phyloP scores from a whole-genome alignment of 805 yeast species.

The Schwanniomyces yamadae region DNA sequence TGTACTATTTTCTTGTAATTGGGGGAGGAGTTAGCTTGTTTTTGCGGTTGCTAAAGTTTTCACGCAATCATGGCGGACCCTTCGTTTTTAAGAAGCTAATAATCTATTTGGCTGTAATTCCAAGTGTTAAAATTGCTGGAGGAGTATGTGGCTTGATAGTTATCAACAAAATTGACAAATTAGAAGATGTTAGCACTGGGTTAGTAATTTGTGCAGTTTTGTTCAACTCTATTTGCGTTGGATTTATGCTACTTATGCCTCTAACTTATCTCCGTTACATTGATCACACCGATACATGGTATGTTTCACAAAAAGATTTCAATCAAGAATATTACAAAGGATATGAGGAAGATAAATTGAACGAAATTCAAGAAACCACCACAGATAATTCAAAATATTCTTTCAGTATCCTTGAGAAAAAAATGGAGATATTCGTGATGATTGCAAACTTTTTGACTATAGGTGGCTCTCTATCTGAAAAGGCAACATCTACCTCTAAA shows the following conservation, averaged over 20 bases:
- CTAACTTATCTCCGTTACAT: not conserved
- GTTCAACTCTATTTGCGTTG: not conserved
- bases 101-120: not conserved
- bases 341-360: not conserved
- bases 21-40: not conserved
- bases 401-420: not conserved
- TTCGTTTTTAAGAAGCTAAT: not conserved
- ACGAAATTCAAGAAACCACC: not conserved
- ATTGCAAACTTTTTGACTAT: not conserved
- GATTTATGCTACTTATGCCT: not conserved
- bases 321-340: not conserved
- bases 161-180: not conserved
- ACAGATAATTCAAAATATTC: not conserved
- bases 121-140: constrained; percentile 1
- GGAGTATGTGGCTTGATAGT: not conserved
- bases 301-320: too few species aligned
- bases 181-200: not conserved
- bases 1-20: not conserved
- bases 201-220: not conserved
- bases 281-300: not conserved
- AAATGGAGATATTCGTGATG: not conserved
- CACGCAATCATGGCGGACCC: not conserved
- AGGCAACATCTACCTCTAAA: not conserved
- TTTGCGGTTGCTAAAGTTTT: not conserved
- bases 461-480: not conserved